Evolutionary conservation across 1,139 yeast species (phyloP).

Genomic region (Wickerhamomyces sp.): DNA sequence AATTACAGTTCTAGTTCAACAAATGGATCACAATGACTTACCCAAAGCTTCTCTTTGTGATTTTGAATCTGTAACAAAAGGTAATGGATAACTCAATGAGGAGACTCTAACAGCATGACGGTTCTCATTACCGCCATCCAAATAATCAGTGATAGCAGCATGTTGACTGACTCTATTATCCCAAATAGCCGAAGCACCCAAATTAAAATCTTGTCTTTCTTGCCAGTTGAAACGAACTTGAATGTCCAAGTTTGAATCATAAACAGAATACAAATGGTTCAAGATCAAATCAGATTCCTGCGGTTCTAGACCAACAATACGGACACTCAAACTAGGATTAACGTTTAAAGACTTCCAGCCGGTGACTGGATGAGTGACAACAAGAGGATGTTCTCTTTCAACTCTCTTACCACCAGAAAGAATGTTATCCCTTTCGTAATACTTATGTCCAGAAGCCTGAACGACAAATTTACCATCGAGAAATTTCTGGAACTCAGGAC

Average conservation of each 20-base stretch:
- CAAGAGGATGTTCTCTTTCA: slow-evolving; percentile 38
- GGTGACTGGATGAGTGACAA: slow-evolving; percentile 50
- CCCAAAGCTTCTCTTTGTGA: slow-evolving; percentile 13
- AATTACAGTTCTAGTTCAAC: too few species aligned
- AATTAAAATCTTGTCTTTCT: slow-evolving; percentile 1
- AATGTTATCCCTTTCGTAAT: slow-evolving; percentile 37
- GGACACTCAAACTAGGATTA: slow-evolving; percentile 36
- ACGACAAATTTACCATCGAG: slow-evolving; percentile 45
- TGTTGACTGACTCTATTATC: slow-evolving; percentile 13
- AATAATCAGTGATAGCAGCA: slow-evolving; percentile 9
- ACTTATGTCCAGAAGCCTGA: slow-evolving; percentile 37
- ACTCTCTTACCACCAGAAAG: slow-evolving; percentile 36
- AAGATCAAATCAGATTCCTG: slow-evolving; percentile 10
- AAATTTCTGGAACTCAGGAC: slow-evolving; percentile 41
- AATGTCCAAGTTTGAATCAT: slow-evolving; percentile 11
- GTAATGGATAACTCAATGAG: slow-evolving; percentile 9
- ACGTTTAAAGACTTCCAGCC: slow-evolving; percentile 48
- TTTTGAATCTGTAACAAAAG: slow-evolving; percentile 10
- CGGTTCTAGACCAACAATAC: slow-evolving; percentile 9
- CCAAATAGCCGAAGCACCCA: slow-evolving; percentile 11
- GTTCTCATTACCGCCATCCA: slow-evolving; percentile 21
- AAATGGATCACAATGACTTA: background rate
- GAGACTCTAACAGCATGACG: slow-evolving; percentile 14
- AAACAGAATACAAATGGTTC: slow-evolving; percentile 6
- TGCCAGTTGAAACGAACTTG: slow-evolving; percentile 13